A percentile compares a stretch with the other conserved stretches of the same genome.
Conservation (phyloP, 768 basidiomycete species). For the Pleurotus tuoliensis region DNA sequence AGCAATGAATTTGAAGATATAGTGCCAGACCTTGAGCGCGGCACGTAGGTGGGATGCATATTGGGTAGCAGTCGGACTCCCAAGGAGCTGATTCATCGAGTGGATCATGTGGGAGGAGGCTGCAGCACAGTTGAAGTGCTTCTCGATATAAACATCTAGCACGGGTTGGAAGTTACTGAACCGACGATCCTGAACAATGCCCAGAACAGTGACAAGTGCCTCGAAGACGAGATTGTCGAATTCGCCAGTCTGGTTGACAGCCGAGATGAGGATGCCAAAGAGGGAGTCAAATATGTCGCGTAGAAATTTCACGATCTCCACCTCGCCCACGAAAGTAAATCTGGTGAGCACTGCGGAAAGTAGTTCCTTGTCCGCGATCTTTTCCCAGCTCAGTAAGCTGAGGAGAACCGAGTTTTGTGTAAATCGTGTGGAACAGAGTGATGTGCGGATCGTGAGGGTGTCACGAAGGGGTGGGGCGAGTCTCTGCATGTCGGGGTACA, state of each 20-base stretch:
- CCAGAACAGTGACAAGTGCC: constrained; percentile 85
- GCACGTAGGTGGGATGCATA: constrained; percentile 78
- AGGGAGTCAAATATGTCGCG: constrained; percentile 90
- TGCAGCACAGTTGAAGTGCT: constrained; percentile 77
- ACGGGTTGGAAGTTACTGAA: constrained; percentile 96
- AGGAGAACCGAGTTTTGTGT: constrained; percentile 88
- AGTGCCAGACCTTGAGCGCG: constrained; percentile 95
- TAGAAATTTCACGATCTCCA: constrained; percentile 91
- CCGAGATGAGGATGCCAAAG: constrained; percentile 82
- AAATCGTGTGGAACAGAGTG: constrained; percentile 87
- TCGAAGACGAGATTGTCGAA: constrained; percentile 88
- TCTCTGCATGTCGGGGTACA: constrained; percentile 60
- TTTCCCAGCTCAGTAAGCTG: constrained; percentile 79
- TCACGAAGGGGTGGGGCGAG: constrained; percentile 72
- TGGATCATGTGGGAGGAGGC: constrained; percentile 83
- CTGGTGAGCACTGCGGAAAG: constrained; percentile 72
- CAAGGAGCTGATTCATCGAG: constrained; percentile 81
- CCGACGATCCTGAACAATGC: constrained; percentile 88
- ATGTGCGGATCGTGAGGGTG: constrained; percentile 77
- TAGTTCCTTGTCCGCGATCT: constrained; percentile 55
- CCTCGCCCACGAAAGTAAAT: constrained; percentile 91
- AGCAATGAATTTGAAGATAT: constrained; percentile 92
- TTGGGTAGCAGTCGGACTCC: constrained; percentile 66
- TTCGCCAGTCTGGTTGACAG: constrained; percentile 68
- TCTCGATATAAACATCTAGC: constrained; percentile 88